A percentile compares a stretch with the other conserved stretches of the same genome.
These are phyloP conservation scores for Curvularia eragrostidis DNA, from an alignment of 2,329 filamentous ascomycete species.

Conservation along the genomic window DNA sequence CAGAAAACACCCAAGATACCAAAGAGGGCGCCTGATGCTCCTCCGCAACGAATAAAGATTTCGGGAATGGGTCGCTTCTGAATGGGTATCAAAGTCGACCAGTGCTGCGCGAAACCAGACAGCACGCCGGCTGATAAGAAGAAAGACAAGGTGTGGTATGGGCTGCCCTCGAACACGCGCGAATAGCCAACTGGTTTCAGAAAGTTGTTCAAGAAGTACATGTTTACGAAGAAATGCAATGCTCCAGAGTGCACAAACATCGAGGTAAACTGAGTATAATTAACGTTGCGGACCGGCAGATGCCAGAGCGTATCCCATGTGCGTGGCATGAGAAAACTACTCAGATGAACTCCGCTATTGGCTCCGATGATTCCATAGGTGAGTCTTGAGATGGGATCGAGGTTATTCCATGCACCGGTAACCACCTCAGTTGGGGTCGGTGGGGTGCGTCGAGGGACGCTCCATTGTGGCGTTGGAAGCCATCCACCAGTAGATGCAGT, in stretches of 20 bases:
- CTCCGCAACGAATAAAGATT: conserved; percentile 39
- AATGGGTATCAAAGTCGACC: conserved; percentile 33
- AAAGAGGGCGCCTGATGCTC: conserved; percentile 46
- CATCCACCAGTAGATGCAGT: conserved; percentile 16
- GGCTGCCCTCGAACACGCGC: conserved; percentile 39
- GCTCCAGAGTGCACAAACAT: conserved; percentile 34
- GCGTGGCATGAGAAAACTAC: conserved; percentile 29
- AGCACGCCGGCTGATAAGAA: conserved; percentile 41
- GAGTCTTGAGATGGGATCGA: conserved; percentile 38
- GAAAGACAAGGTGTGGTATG: conserved; percentile 39
- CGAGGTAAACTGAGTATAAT: conserved; percentile 41
- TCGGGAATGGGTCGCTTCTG: conserved; percentile 27
- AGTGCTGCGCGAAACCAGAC: conserved; percentile 42
- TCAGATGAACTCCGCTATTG: conserved; percentile 38
- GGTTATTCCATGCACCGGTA: conserved; percentile 31
- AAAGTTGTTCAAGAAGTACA: conserved; percentile 42
- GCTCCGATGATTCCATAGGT: conserved; percentile 39
- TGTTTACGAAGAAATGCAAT: conserved; percentile 25
- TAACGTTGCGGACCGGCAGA: conserved; percentile 36
- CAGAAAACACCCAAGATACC: conserved; percentile 41
- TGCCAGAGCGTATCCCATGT: conserved; percentile 42
- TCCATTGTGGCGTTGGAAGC: conserved; percentile 29
- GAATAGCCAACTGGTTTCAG: conserved; percentile 40
- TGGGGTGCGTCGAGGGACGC: conserved; percentile 20
- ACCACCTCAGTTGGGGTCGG: conserved; percentile 39